These are phyloP conservation scores for Cutaneotrichosporon mucoides DNA, from an alignment of 1,284 basidiomycete species.

Conservation along the genomic window DNA sequence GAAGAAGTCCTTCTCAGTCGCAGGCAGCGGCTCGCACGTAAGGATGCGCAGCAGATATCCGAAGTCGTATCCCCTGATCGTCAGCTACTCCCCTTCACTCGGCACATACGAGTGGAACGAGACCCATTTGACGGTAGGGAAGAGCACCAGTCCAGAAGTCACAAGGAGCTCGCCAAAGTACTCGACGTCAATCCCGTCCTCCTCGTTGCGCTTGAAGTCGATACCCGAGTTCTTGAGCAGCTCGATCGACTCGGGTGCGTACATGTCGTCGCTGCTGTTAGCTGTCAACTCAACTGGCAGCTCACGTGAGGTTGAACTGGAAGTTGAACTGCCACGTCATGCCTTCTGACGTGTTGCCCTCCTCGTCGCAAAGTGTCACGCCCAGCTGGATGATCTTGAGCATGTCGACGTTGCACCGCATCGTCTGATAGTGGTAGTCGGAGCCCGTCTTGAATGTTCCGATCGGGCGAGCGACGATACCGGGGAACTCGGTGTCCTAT, in stretches of 20 bases:
- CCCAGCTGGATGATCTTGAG: constrained; percentile 97
- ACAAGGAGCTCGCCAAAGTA: constrained; percentile 97
- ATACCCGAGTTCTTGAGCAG: constrained; percentile 91
- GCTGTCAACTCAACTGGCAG: no score
- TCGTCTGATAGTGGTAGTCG: constrained; percentile 99
- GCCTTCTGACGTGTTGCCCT: constrained; percentile 83
- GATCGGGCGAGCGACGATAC: constrained; percentile 95
- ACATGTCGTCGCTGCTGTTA: constrained; percentile 82
- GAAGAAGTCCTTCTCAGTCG: constrained; percentile 87
- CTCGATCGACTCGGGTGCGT: constrained; percentile 93
- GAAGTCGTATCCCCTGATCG: constrained; percentile 79
- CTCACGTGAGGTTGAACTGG: constrained; percentile 82
- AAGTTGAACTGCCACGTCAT: constrained; percentile 99
- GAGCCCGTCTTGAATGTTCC: constrained; percentile 93
- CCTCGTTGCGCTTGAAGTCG: constrained; percentile 89
- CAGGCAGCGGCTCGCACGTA: constrained; percentile 80
- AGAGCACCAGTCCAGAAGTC: constrained; percentile 87
- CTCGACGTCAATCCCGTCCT: constrained; percentile 86
- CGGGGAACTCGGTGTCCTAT: constrained; percentile 98
- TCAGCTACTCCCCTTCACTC: constrained; percentile 7
- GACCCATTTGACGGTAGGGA: constrained; percentile 91
- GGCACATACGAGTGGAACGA: constrained; percentile 77
- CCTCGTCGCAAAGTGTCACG: constrained; percentile 87
- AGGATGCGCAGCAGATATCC: constrained; percentile 96
- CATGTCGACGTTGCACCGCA: constrained; percentile 98